These are phyloP conservation scores for Aegilops speltoides DNA, from an alignment of 176 grass and related monocot genomes.

Conservation along the genomic window DNA sequence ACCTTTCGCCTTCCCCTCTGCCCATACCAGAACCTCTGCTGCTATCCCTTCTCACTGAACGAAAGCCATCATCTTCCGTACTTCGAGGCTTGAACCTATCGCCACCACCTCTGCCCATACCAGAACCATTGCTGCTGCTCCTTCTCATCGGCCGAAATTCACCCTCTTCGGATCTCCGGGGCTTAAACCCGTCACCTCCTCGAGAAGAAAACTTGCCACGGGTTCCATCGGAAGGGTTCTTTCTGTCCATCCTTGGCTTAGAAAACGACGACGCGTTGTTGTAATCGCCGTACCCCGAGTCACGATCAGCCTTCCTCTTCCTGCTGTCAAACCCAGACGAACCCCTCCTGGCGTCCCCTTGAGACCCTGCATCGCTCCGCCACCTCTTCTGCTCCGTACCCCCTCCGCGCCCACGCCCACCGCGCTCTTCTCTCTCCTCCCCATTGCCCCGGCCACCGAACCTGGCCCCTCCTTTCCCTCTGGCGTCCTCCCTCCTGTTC, in stretches of 20 bases:
- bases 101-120: neutral
- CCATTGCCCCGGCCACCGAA: neutral
- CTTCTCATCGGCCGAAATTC: neutral
- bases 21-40: neutral
- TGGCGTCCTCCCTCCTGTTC: slow-evolving; percentile 20
- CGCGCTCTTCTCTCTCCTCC: slow-evolving; percentile 28
- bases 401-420: neutral
- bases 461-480: slow-evolving; percentile 20
- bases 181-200: slow-evolving; percentile 18
- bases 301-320: slow-evolving; percentile 37
- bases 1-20: slow-evolving; percentile 20
- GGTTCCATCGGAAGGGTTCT: neutral
- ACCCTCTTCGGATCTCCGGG: neutral
- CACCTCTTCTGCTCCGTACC: neutral
- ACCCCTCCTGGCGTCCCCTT: slow-evolving; percentile 4
- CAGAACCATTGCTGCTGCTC: neutral
- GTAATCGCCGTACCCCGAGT: neutral
- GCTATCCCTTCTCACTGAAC: slow-evolving; percentile 23
- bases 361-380: neutral
- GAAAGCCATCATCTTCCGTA: slow-evolving; percentile 22
- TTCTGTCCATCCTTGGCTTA: slow-evolving; percentile 21
- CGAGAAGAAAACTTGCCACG: slow-evolving; percentile 22
- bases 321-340: neutral
- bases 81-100: slow-evolving; percentile 13
- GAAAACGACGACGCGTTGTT: neutral